A percentile compares a stretch with the other conserved stretches of the same genome.
These are phyloP conservation scores for Bryopsis sp. DNA, from an alignment of 139 green algal species.

Conservation along the genomic window DNA sequence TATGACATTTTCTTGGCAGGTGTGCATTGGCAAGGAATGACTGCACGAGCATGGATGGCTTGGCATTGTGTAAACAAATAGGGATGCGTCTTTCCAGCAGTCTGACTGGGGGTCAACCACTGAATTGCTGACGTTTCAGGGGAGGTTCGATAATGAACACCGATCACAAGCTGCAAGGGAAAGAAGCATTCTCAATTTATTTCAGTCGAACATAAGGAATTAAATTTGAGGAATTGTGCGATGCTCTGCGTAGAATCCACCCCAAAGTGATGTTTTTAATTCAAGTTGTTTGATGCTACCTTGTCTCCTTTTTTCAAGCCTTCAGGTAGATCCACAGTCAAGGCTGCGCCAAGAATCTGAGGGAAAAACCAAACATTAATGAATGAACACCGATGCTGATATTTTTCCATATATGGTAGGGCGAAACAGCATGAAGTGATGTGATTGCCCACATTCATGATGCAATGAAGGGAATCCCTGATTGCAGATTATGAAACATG, in stretches of 20 bases:
- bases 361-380: no score
- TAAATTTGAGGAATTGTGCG: neutral
- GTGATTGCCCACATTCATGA: no score
- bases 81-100: constrained; percentile 65
- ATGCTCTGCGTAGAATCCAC: neutral
- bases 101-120: constrained; percentile 70
- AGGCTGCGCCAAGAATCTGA: no score
- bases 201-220: neutral
- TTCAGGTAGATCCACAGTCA: no score
- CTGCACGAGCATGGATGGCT: constrained; percentile 81
- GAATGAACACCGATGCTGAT: no score
- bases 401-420: no score
- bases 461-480: no score
- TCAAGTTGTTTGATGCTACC: no score
- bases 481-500: no score
- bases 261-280: neutral
- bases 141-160: constrained; percentile 44
- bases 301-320: no score
- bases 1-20: constrained; percentile 76
- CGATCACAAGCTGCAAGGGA: constrained; percentile 26
- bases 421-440: no score
- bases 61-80: constrained; percentile 95
- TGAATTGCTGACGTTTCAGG: constrained; percentile 56
- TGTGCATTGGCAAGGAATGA: constrained; percentile 84
- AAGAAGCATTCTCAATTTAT: no score